Evolutionary conservation across 495 filamentous ascomycete species (phyloP).

Genomic region (Penicillium samsonianum): DNA sequence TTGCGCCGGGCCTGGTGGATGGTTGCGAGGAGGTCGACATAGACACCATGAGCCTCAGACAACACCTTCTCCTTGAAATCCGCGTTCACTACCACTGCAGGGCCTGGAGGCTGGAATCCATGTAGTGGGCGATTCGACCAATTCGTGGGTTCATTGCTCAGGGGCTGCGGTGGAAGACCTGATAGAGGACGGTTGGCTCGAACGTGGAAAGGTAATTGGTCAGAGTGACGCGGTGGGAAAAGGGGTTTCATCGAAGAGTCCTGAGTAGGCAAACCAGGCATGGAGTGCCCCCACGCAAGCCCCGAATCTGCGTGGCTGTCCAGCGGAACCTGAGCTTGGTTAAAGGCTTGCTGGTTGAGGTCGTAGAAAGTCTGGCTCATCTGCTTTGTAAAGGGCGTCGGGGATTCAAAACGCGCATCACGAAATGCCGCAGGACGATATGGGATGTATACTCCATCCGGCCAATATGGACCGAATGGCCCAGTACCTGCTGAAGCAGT

Average conservation of each 20-base stretch:
- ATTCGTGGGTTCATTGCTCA: conserved; percentile 17
- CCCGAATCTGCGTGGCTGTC: conserved; percentile 27
- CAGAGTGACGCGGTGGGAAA: conserved; percentile 48
- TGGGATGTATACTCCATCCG: conserved; percentile 74
- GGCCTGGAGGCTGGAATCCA: conserved; percentile 26
- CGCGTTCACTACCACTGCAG: conserved; percentile 43
- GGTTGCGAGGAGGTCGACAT: conserved; percentile 79
- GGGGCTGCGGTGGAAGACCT: conserved; percentile 15
- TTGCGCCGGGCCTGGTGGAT: conserved; percentile 63
- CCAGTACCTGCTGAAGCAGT: conserved; percentile 73
- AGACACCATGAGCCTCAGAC: conserved; percentile 82
- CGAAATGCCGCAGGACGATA: conserved; percentile 67
- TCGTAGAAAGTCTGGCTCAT: conserved; percentile 32
- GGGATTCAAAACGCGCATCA: conserved; percentile 53
- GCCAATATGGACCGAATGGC: conserved; percentile 76
- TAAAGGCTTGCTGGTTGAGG: conserved; percentile 31
- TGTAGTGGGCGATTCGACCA: conserved; percentile 31
- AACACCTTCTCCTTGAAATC: conserved; percentile 81
- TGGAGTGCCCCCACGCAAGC: conserved; percentile 37
- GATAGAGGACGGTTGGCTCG: conserved; percentile 24
- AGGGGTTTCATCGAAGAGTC: conserved; percentile 37
- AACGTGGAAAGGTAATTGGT: conserved; percentile 44
- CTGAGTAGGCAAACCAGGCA: conserved; percentile 28
- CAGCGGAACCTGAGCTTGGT: conserved; percentile 29
- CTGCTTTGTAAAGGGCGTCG: conserved; percentile 25